Percentiles rank a stretch among this genome's conserved stretches.
These are phyloP conservation scores for Russula ochroleuca DNA, from an alignment of 768 basidiomycete genomes.

Conservation along the genomic window DNA sequence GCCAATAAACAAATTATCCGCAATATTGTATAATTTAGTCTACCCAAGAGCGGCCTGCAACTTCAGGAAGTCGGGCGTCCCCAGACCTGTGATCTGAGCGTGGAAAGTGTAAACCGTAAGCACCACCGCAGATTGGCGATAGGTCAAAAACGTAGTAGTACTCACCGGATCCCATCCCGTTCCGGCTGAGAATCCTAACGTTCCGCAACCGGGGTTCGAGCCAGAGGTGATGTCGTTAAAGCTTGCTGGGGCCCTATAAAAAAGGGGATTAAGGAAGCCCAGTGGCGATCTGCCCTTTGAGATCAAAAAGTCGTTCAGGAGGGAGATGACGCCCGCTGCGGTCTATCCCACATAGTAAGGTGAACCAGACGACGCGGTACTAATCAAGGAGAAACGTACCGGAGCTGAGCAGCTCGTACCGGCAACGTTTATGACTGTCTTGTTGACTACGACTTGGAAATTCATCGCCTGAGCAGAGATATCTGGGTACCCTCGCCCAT, in stretches of 20 bases:
- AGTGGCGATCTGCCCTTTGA: constrained; percentile 35
- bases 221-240: constrained; percentile 54
- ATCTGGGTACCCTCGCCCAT: constrained; percentile 38
- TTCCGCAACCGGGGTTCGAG: constrained; percentile 60
- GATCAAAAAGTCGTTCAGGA: constrained; percentile 40
- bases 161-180: constrained; percentile 28
- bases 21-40: not conserved
- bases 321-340: constrained; percentile 35
- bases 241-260: constrained; percentile 33
- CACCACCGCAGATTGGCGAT: not conserved
- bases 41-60: constrained; percentile 29
- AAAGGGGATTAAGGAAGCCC: constrained; percentile 40
- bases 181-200: constrained; percentile 39
- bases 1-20: not conserved
- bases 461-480: constrained; percentile 45
- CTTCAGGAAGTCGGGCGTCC: constrained; percentile 34
- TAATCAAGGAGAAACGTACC: constrained; percentile 22
- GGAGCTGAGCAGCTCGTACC: constrained; percentile 42
- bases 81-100: constrained; percentile 32
- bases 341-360: constrained; percentile 15
- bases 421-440: constrained; percentile 39
- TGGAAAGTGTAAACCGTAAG: not conserved
- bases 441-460: constrained; percentile 58
- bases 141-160: too few relatives aligned
- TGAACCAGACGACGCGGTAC: not conserved